Evolutionary conservation across 2,329 filamentous ascomycete genomes (phyloP).

Genomic region (Colletotrichum viniferum): DNA sequence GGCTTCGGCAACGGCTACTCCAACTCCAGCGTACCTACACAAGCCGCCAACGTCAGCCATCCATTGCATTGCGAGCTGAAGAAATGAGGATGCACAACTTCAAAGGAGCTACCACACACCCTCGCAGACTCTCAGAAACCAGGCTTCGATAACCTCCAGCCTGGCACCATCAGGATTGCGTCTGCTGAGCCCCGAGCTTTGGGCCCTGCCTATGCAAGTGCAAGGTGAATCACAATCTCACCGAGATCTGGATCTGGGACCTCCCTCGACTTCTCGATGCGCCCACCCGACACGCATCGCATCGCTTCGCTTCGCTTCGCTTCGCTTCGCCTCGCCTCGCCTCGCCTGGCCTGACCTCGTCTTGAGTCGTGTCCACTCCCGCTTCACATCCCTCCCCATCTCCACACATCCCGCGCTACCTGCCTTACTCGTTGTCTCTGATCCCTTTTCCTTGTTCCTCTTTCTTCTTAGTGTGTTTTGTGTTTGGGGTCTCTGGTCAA

Average conservation of each 20-base stretch:
- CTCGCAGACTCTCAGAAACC: neutral
- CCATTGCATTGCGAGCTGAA: neutral
- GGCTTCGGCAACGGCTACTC: neutral
- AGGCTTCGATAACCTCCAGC: neutral
- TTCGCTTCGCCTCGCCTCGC: neutral
- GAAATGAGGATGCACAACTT: neutral
- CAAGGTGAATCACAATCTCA: neutral
- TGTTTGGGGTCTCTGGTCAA: neutral
- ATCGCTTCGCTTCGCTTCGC: neutral
- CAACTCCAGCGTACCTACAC: neutral
- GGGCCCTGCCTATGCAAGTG: neutral
- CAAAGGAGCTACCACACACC: neutral
- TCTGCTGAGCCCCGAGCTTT: neutral
- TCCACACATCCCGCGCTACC: neutral
- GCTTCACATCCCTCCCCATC: neutral
- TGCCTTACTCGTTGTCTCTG: neutral
- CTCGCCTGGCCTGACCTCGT: neutral
- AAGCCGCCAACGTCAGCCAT: neutral
- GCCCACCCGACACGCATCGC: neutral
- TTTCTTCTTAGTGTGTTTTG: neutral
- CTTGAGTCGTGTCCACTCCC: neutral
- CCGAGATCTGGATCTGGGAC: constrained; percentile 1
- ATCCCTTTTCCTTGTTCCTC: neutral
- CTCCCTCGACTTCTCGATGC: neutral
- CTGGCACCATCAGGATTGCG: neutral